A percentile compares a stretch with the other conserved stretches of the same genome.
These are phyloP conservation scores for Ceratocystis variospora DNA, from an alignment of 2,329 filamentous ascomycete species.

Conservation along the genomic window DNA sequence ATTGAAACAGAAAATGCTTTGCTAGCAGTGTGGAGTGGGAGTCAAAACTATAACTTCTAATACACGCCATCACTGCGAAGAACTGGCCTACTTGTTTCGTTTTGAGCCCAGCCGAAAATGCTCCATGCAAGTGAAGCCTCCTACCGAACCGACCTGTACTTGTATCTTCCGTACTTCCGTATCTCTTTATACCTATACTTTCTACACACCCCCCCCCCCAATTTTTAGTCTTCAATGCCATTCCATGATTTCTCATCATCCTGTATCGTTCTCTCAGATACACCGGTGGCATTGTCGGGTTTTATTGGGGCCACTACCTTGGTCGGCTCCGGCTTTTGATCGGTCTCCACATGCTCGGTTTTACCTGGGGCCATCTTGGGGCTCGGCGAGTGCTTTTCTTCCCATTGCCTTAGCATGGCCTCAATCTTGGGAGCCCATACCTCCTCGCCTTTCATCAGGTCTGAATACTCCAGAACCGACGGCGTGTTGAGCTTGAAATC, in stretches of 20 bases:
- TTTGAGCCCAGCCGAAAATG: not conserved
- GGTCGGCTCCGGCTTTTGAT: not conserved
- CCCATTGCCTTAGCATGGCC: conserved; percentile 34
- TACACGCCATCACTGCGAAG: not conserved
- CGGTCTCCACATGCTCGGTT: not conserved
- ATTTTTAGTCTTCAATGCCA: conserved; percentile 28
- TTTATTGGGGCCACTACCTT: conserved; percentile 20
- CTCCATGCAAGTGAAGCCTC: not conserved
- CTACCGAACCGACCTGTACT: not conserved
- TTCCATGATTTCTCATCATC: conserved; percentile 34
- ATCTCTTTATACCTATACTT: not conserved
- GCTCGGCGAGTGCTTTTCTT: conserved; percentile 15
- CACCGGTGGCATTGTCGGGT: conserved; percentile 18
- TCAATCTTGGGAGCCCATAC: conserved; percentile 68
- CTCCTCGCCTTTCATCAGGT: conserved; percentile 60
- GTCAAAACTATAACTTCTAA: not conserved
- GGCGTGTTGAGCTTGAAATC: conserved; percentile 57
- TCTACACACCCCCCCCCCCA: too few species aligned
- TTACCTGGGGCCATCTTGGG: conserved; percentile 13
- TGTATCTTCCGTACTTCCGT: not conserved
- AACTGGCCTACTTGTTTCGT: not conserved
- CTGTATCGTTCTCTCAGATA: not conserved
- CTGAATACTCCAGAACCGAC: conserved; percentile 66
- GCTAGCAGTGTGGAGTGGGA: not conserved
- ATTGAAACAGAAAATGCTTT: not conserved